phyloP scores from a whole-genome alignment of 1,284 basidiomycete species.

The Moniliella sp. region DNA sequence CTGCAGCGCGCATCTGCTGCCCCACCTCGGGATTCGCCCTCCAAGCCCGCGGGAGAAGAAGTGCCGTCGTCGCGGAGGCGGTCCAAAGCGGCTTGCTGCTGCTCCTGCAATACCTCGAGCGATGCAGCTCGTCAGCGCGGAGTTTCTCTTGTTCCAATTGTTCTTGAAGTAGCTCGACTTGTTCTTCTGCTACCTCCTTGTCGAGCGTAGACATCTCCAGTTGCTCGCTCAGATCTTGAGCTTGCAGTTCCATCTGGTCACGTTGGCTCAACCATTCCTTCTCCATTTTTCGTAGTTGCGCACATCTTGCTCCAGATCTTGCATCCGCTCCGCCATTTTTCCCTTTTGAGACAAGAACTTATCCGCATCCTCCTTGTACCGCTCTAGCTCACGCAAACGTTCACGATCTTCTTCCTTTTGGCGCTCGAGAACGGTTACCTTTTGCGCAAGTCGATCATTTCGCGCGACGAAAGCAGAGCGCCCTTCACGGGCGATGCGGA shows the following conservation, averaged over 20 bases:
- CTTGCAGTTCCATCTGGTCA: conserved; percentile 39
- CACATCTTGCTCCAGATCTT: conserved; percentile 16
- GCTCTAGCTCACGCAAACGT: conserved; percentile 62
- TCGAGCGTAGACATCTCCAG: conserved; percentile 85
- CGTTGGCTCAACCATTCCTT: conserved; percentile 15
- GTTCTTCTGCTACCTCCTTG: conserved; percentile 88
- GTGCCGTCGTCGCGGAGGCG: conserved; percentile 7
- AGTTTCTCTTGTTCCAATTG: conserved; percentile 60
- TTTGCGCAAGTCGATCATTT: conserved; percentile 51
- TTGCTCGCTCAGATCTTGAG: conserved; percentile 58
- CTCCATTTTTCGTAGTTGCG: conserved; percentile 16
- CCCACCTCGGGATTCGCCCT: conserved; percentile 5
- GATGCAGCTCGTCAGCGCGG: conserved; percentile 53
- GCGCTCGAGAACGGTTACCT: conserved; percentile 64
- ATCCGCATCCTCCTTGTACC: conserved; percentile 58
- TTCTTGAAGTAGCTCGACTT: conserved; percentile 54
- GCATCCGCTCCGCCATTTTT: conserved; percentile 44
- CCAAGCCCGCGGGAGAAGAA: conserved; percentile 2
- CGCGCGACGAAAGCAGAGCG: conserved; percentile 6
- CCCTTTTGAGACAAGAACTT: conserved; percentile 56
- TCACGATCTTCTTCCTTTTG: conserved; percentile 67
- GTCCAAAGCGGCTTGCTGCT: no score
- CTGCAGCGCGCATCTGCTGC: conserved; percentile 2
- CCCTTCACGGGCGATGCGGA: not conserved
- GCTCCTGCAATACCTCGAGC: conserved; percentile 51